A percentile compares a stretch with the other conserved stretches of the same genome.
Evolutionary conservation across 768 basidiomycete species (phyloP).

Genomic region (Tricholomella constricta): DNA sequence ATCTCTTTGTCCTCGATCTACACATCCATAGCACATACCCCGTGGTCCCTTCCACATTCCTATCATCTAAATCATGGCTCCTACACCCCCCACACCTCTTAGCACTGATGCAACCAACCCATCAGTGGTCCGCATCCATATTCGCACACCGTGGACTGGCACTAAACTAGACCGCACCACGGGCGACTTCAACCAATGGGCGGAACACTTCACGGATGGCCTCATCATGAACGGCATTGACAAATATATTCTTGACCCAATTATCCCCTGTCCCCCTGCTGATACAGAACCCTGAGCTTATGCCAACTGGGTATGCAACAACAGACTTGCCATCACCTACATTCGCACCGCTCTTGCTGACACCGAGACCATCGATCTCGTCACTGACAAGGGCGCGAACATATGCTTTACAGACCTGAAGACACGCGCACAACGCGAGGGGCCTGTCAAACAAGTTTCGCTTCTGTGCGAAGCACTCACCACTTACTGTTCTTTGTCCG

Average conservation of each 20-base stretch:
- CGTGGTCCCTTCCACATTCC: neutral
- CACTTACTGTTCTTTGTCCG: constrained; percentile 1
- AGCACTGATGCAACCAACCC: neutral
- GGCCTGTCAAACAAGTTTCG: neutral
- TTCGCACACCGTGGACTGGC: neutral
- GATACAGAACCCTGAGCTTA: neutral
- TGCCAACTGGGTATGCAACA: neutral
- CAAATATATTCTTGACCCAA: neutral
- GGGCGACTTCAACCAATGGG: constrained; percentile 4
- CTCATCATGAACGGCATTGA: neutral
- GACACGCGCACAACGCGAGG: neutral
- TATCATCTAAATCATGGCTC: neutral
- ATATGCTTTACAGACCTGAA: neutral
- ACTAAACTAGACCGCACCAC: neutral
- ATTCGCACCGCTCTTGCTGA: neutral
- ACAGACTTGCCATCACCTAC: neutral
- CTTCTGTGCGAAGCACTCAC: constrained; percentile 1
- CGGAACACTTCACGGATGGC: neutral
- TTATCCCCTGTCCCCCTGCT: neutral
- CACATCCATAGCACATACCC: neutral
- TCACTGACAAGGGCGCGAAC: neutral
- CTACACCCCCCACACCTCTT: neutral
- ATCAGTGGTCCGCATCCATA: neutral
- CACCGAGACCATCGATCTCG: neutral
- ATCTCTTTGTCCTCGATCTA: neutral